Conservation (phyloP, 495 filamentous ascomycete genomes). For the Hypoxylon cercidicola region DNA sequence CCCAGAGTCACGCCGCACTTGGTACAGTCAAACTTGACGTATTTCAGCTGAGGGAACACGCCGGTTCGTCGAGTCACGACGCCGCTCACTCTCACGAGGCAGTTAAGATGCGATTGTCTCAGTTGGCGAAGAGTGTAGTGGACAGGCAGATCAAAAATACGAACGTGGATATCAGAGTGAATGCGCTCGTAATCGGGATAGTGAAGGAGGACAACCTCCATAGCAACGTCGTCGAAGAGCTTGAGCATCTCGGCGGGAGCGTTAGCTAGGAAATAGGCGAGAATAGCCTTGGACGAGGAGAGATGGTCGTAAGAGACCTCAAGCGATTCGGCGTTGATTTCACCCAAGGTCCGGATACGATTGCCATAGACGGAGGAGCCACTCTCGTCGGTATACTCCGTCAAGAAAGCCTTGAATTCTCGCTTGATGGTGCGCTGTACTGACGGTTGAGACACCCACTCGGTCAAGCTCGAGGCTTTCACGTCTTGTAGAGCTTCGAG, state of each 20-base stretch:
- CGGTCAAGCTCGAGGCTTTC: slow-evolving; percentile 90
- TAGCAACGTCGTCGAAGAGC: slow-evolving; percentile 96
- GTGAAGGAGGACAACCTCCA: slow-evolving; percentile 92
- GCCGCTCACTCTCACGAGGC: slow-evolving; percentile 91
- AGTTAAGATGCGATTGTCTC: slow-evolving; percentile 96
- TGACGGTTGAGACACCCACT: slow-evolving; percentile 92
- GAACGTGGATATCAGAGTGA: slow-evolving; percentile 97
- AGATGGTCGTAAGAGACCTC: slow-evolving; percentile 97
- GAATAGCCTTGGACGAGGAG: slow-evolving; percentile 85
- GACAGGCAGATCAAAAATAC: slow-evolving; percentile 93
- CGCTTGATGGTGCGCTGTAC: slow-evolving; percentile 93
- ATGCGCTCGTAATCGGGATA: slow-evolving; percentile 98
- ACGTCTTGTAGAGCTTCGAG: slow-evolving; percentile 92
- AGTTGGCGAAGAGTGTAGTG: slow-evolving; percentile 97
- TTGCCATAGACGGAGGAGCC: slow-evolving; percentile 94
- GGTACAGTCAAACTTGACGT: slow-evolving; percentile 94
- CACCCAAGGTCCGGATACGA: slow-evolving; percentile 90
- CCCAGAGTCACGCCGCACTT: slow-evolving; percentile 94
- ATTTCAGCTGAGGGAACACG: slow-evolving; percentile 98
- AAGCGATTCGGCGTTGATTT: slow-evolving; percentile 93
- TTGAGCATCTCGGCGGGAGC: slow-evolving; percentile 92
- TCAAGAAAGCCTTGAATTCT: slow-evolving; percentile 97
- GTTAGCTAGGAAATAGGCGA: slow-evolving; percentile 98
- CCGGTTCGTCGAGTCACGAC: slow-evolving; percentile 97
- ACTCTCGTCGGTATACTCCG: slow-evolving; percentile 88